Percentiles rank a stretch among this genome's conserved stretches.
Conservation (phyloP, 352 stramenopile genomes). For the Globisporangium polare region DNA sequence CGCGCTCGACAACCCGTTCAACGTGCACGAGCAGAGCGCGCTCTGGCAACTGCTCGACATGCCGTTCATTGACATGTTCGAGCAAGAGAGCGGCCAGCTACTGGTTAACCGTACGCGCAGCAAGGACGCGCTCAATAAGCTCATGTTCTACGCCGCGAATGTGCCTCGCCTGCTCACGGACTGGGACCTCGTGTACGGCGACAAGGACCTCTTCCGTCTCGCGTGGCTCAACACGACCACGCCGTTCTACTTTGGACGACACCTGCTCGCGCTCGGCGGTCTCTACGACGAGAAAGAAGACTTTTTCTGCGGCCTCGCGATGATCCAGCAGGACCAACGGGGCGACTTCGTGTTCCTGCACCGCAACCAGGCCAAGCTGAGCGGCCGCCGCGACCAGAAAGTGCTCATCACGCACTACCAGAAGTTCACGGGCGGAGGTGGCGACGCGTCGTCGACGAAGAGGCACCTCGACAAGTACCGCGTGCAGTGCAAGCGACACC, state of each 20-base stretch:
- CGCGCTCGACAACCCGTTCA: conserved; percentile 23
- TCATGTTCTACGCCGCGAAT: conserved; percentile 47
- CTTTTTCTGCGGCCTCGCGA: conserved; percentile 42
- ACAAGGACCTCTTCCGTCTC: conserved; percentile 63
- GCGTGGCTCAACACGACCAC: conserved; percentile 48
- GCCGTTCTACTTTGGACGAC: conserved; percentile 44
- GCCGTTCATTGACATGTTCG: conserved; percentile 32
- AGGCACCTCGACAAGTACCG: conserved; percentile 65
- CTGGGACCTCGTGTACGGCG: conserved; percentile 36
- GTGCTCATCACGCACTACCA: conserved; percentile 58
- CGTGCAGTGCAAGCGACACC: conserved; percentile 46
- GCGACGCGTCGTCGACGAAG: conserved; percentile 38
- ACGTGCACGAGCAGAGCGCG: conserved; percentile 23
- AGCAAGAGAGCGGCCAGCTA: conserved; percentile 35
- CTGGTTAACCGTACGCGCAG: conserved; percentile 23
- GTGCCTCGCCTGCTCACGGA: conserved; percentile 27
- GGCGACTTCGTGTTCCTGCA: conserved; percentile 15
- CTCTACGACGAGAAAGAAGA: conserved; percentile 25
- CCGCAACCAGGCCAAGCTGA: conserved; percentile 13
- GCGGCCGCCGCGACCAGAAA: conserved; percentile 34
- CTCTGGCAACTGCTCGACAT: conserved; percentile 30
- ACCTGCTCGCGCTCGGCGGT: conserved; percentile 37
- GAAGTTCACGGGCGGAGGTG: conserved; percentile 65
- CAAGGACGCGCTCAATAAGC: conserved; percentile 17
- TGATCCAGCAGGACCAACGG: conserved; percentile 12